Evolutionary conservation across 768 basidiomycete species (phyloP).

Genomic region (Russula abietina): DNA sequence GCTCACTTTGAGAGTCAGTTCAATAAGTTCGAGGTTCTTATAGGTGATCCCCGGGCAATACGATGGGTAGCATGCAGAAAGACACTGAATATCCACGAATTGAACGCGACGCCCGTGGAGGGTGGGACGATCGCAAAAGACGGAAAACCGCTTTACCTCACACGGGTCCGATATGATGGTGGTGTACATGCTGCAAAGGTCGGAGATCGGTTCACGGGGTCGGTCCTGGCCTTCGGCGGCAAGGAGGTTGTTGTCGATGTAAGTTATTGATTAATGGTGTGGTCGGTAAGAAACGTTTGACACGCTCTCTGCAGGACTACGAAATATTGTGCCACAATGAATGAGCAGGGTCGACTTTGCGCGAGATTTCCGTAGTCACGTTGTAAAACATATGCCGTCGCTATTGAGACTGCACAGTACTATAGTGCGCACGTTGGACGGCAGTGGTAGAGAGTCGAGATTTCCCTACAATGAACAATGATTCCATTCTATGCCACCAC

Average conservation of each 20-base stretch:
- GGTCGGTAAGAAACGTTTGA: neutral
- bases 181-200: constrained; percentile 59
- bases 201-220: constrained; percentile 47
- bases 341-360: neutral
- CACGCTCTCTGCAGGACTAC: constrained; percentile 32
- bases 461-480: no score
- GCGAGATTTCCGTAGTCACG: neutral
- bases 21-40: constrained; percentile 59
- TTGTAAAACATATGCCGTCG: neutral
- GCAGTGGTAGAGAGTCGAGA: no score
- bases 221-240: constrained; percentile 45
- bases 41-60: constrained; percentile 52
- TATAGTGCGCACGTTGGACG: no score
- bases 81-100: constrained; percentile 37
- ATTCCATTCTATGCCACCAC: no score
- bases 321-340: constrained; percentile 36
- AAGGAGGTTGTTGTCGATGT: constrained; percentile 50
- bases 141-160: constrained; percentile 54
- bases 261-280: constrained; percentile 12
- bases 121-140: constrained; percentile 54
- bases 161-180: constrained; percentile 47
- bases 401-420: neutral
- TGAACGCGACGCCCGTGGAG: constrained; percentile 51
- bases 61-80: constrained; percentile 51
- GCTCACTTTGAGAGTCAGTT: constrained; percentile 36